Conservation (phyloP, 192 early-diverging fungal genomes). For the Backusella westeae region DNA sequence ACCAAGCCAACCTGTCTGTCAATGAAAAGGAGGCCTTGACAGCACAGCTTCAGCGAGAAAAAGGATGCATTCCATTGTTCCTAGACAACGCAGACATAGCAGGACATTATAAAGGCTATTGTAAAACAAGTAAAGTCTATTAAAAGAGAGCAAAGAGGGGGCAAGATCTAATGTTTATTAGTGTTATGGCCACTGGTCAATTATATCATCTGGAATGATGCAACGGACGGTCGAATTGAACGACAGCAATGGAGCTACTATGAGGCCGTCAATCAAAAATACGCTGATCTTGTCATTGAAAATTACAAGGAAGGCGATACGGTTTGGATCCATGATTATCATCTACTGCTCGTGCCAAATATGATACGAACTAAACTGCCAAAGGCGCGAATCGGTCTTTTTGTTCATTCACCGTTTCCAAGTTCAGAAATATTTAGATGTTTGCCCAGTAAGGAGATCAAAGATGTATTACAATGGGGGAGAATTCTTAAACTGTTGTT, state of each 20-base stretch:
- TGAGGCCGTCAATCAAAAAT: slow-evolving; percentile 72
- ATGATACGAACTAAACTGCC: slow-evolving; percentile 83
- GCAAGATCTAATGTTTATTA: slow-evolving; percentile 13
- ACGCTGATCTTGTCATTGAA: slow-evolving; percentile 70
- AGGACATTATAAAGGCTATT: slow-evolving; percentile 97
- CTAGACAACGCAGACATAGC: slow-evolving; percentile 68
- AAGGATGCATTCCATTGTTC: slow-evolving; percentile 70
- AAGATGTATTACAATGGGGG: not conserved
- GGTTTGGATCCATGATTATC: slow-evolving; percentile 98
- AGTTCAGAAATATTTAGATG: slow-evolving; percentile 95
- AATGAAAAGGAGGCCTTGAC: not conserved
- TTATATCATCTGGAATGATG: slow-evolving; percentile 86
- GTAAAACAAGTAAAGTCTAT: slow-evolving; percentile 72
- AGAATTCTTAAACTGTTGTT: not conserved
- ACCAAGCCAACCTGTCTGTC: not conserved
- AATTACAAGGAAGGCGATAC: slow-evolving; percentile 77
- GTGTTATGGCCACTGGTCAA: slow-evolving; percentile 95
- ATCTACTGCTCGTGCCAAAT: slow-evolving; percentile 84
- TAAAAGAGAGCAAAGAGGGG: no score
- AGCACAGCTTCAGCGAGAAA: not conserved
- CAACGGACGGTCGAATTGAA: slow-evolving; percentile 67
- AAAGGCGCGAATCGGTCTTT: slow-evolving; percentile 85
- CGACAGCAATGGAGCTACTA: slow-evolving; percentile 75
- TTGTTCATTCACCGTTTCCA: slow-evolving; percentile 96
- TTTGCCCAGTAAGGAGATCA: slow-evolving; percentile 57